Evolutionary conservation across 140 eudicot species (phyloP).

Genomic region (Oenanthe javanica): DNA sequence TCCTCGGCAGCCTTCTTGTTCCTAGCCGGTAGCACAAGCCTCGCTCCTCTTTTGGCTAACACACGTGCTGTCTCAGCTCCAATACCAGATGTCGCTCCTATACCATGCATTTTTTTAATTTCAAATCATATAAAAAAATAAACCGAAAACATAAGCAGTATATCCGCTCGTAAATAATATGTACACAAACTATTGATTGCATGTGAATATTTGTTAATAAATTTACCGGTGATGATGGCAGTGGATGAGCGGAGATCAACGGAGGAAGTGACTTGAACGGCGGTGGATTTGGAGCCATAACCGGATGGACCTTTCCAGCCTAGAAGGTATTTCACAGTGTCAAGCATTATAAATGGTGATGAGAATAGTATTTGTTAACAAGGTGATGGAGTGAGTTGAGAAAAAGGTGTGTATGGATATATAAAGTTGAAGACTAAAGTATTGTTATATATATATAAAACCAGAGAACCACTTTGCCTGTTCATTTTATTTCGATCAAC

Average conservation of each 20-base stretch:
- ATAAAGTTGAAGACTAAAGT: constrained; percentile 5
- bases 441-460: neutral
- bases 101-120: neutral
- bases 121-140: neutral
- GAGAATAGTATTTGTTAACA: neutral
- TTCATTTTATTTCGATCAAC: too few species aligned
- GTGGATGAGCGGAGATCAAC: constrained; percentile 41
- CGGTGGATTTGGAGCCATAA: constrained; percentile 88
- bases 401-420: constrained; percentile 4
- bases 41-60: constrained; percentile 77
- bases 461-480: too few species aligned
- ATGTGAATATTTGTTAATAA: neutral
- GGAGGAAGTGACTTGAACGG: constrained; percentile 62
- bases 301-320: constrained; percentile 92
- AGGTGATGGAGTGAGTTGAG: neutral
- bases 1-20: constrained; percentile 71
- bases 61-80: constrained; percentile 98
- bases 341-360: constrained; percentile 38
- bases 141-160: too few species aligned
- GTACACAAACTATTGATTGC: neutral
- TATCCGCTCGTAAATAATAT: neutral
- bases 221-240: constrained; percentile 78
- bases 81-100: constrained; percentile 95
- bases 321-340: constrained; percentile 56
- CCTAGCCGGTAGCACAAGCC: constrained; percentile 87